Evolutionary conservation across 2,329 filamentous ascomycete species (phyloP).

Genomic region (Westerdykella sp.): DNA sequence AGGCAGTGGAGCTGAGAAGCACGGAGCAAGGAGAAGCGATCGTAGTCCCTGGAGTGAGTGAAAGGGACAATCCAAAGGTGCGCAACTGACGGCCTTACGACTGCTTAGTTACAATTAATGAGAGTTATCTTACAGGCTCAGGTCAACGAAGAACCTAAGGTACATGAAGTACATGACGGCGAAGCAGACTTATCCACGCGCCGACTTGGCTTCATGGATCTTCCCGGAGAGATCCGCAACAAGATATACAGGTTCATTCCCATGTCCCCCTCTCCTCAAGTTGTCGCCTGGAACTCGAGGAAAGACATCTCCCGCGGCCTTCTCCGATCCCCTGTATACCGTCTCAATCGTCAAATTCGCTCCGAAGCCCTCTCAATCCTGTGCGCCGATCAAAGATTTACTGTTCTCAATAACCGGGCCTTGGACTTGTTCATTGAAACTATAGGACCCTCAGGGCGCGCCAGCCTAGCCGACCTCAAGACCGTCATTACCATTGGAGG

Average conservation of each 20-base stretch:
- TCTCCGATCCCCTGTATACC: constrained; percentile 14
- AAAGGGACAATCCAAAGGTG: too few relatives aligned
- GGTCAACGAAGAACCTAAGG: too few relatives aligned
- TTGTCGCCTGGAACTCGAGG: not conserved
- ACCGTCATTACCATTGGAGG: too few relatives aligned
- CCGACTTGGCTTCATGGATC: not conserved
- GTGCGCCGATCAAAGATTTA: constrained; percentile 9
- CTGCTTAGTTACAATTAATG: too few relatives aligned
- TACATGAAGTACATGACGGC: too few relatives aligned
- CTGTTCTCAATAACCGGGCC: constrained; percentile 1
- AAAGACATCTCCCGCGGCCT: constrained; percentile 7
- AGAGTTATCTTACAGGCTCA: too few relatives aligned
- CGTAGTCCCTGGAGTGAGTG: too few relatives aligned
- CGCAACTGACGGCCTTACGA: too few relatives aligned
- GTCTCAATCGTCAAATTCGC: constrained; percentile 15
- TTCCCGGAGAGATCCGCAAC: not conserved
- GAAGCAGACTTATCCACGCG: too few relatives aligned
- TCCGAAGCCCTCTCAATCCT: constrained; percentile 17
- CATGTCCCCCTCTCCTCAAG: not conserved
- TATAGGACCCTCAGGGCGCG: constrained; percentile 1
- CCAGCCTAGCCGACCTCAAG: not conserved
- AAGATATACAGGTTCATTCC: not conserved
- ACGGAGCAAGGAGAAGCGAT: too few relatives aligned
- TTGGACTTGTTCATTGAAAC: constrained; percentile 6
- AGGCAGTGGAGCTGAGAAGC: too few relatives aligned